Conservation (phyloP, 345 rosid species). For the Cardamine resedifolia region DNA sequence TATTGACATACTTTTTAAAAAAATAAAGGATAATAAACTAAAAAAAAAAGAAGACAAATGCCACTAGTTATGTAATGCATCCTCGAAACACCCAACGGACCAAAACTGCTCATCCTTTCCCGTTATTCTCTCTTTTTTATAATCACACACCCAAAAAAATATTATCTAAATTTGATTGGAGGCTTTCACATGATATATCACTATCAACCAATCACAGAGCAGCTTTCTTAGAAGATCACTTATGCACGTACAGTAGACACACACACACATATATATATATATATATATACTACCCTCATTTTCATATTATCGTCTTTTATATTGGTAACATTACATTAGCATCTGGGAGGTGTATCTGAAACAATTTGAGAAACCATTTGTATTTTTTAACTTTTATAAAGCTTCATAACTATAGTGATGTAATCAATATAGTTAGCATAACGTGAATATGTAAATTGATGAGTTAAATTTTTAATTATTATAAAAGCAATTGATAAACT, state of each 20-base stretch:
- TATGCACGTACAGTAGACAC: constrained; percentile 24
- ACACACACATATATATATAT: too few species aligned
- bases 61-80: constrained; percentile 26
- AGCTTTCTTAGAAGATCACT: constrained; percentile 14
- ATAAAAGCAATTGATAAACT: too few species aligned
- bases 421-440: too few species aligned
- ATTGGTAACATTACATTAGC: not conserved
- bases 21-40: too few species aligned
- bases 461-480: too few species aligned
- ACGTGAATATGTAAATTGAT: too few species aligned
- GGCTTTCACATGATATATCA: constrained; percentile 29
- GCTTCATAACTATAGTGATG: not conserved
- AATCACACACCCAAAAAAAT: not conserved
- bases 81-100: constrained; percentile 23
- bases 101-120: constrained; percentile 26
- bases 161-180: constrained; percentile 18
- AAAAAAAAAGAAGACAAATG: not conserved
- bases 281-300: not conserved
- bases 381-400: too few species aligned
- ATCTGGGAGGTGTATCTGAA: not conserved
- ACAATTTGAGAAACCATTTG: too few species aligned
- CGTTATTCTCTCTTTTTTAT: not conserved
- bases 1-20: not conserved
- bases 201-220: constrained; percentile 29
- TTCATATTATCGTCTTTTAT: not conserved